Percentiles rank a stretch among this genome's conserved stretches.
phyloP scores from a whole-genome alignment of 192 early-diverging fungal species.

The Coemansia interrupta region DNA sequence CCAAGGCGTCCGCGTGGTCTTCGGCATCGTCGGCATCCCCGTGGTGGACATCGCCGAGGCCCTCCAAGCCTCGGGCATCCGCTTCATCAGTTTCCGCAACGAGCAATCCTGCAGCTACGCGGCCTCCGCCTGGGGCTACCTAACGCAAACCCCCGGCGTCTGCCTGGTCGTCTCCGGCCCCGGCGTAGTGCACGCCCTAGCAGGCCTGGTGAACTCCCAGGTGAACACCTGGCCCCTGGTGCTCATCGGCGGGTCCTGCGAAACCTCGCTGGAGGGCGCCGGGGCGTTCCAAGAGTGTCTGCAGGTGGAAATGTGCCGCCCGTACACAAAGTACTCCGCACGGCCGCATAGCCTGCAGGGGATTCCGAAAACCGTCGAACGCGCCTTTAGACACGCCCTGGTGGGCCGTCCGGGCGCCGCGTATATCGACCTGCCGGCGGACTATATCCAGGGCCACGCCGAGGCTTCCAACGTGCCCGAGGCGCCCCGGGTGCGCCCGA shows the following conservation, averaged over 20 bases:
- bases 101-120: constrained; percentile 75
- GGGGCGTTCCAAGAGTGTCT: constrained; percentile 71
- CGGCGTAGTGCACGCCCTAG: constrained; percentile 68
- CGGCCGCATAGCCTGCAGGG: constrained; percentile 50
- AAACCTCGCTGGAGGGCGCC: constrained; percentile 50
- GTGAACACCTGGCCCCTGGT: constrained; percentile 70
- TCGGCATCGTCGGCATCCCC: constrained; percentile 77
- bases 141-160: constrained; percentile 62
- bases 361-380: constrained; percentile 56
- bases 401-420: constrained; percentile 63
- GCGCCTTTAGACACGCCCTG: constrained; percentile 54
- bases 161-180: constrained; percentile 70
- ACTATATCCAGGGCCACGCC: constrained; percentile 57
- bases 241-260: constrained; percentile 62
- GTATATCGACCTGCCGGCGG: constrained; percentile 68
- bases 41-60: constrained; percentile 76
- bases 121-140: constrained; percentile 61
- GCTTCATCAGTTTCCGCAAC: constrained; percentile 70
- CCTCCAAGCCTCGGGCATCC: constrained; percentile 62
- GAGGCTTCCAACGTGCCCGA: background rate
- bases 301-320: constrained; percentile 63
- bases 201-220: constrained; percentile 66
- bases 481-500: constrained; percentile 5
- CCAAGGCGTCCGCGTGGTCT: constrained; percentile 61
- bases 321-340: constrained; percentile 60